These are phyloP conservation scores for Daldinia caldariorum DNA, from an alignment of 495 filamentous ascomycete genomes.

Conservation along the genomic window DNA sequence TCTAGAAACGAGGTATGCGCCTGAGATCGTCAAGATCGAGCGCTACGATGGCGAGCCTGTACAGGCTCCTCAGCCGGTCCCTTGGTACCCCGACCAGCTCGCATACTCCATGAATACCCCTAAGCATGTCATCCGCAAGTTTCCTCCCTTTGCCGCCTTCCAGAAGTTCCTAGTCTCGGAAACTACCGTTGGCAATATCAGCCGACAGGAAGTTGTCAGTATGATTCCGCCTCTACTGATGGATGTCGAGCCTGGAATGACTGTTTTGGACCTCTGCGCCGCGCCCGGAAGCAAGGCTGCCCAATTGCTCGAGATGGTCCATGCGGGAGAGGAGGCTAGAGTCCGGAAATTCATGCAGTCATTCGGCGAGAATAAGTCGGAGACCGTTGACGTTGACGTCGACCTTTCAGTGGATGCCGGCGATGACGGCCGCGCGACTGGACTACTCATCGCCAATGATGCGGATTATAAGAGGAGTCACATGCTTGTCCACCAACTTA, in stretches of 20 bases:
- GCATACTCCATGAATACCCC: constrained; percentile 97
- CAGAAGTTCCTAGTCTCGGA: constrained; percentile 99
- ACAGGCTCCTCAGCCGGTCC: constrained; percentile 79
- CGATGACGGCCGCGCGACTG: constrained; percentile 88
- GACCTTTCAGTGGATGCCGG: constrained; percentile 64
- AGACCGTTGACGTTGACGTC: constrained; percentile 57
- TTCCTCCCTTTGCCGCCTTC: constrained; percentile 90
- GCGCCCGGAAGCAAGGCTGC: constrained; percentile 96
- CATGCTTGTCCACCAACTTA: constrained; percentile 97
- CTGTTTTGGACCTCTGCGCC: constrained; percentile 92
- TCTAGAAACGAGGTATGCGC: constrained; percentile 86
- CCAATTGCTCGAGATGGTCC: constrained; percentile 93
- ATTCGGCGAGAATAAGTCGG: constrained; percentile 63
- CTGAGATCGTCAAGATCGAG: constrained; percentile 82
- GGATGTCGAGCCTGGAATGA: constrained; percentile 89
- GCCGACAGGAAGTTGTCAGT: constrained; percentile 93
- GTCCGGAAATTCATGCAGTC: constrained; percentile 68
- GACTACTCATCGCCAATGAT: constrained; percentile 93
- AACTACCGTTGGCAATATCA: constrained; percentile 96
- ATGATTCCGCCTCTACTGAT: constrained; percentile 98
- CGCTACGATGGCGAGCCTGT: constrained; percentile 79
- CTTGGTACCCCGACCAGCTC: constrained; percentile 92
- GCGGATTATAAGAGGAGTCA: constrained; percentile 93
- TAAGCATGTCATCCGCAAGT: constrained; percentile 90
- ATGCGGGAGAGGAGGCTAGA: constrained; percentile 86